Evolutionary conservation across 176 grass and related monocot genomes (phyloP).

Genomic region (Eleusine coracana): DNA sequence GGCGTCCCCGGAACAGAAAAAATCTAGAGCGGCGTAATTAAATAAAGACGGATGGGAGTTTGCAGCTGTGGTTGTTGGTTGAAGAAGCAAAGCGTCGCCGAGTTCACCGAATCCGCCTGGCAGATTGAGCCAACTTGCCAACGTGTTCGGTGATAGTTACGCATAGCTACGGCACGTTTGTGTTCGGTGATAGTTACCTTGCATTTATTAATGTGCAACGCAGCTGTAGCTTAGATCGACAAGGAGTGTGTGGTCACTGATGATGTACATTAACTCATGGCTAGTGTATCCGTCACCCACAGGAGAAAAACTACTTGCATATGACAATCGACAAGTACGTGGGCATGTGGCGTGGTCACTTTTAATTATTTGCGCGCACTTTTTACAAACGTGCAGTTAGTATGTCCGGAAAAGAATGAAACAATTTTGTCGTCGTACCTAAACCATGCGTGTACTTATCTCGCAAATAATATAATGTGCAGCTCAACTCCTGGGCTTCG

Average conservation of each 20-base stretch:
- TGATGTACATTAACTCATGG: neutral
- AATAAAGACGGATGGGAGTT: neutral
- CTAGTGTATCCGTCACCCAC: neutral
- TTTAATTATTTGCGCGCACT: neutral
- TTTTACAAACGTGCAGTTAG: neutral
- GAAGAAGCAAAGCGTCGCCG: neutral
- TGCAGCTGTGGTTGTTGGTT: neutral
- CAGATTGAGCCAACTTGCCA: neutral
- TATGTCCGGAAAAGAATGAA: neutral
- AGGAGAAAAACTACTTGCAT: neutral
- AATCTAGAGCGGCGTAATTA: conserved; percentile 1
- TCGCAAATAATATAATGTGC: neutral
- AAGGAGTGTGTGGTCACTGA: neutral
- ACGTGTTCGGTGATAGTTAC: neutral
- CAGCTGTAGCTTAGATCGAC: neutral
- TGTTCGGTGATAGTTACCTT: conserved; percentile 27
- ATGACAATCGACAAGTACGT: neutral
- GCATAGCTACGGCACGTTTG: neutral
- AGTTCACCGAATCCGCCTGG: neutral
- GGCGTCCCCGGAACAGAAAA: conserved; percentile 1
- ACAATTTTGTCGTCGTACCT: neutral
- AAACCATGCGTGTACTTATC: no score
- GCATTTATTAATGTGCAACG: conserved; percentile 18
- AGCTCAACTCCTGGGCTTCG: conserved; percentile 89
- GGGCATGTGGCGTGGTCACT: neutral